Evolutionary conservation across 2,329 filamentous ascomycete species (phyloP), one percentile per base, ranked within the genome.

Genomic region (Fusarium verrucosum): DNA sequence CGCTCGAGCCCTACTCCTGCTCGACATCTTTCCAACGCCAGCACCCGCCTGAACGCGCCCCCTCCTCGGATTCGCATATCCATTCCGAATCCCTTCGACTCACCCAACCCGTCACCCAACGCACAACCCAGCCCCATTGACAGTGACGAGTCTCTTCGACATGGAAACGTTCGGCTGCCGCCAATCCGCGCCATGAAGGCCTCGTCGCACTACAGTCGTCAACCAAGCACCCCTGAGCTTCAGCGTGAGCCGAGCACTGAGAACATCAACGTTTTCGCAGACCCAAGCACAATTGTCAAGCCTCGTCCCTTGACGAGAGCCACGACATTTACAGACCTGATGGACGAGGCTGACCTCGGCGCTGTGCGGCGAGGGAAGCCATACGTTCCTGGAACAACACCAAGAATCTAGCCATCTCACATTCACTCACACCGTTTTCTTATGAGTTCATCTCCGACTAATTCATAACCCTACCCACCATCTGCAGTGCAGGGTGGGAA

Each of bases 261-360:
- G 70, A 81, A 80, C 73, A 85, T 86, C 71, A 81, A 83, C 61
- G 77, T 86, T 10, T 85, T 83, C 55, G 81, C 81, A 2, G 83
- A 85, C 64, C 79, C 80, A 19, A 73, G 75, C 44, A 81, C 78
- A 2, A 77, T 81, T 22, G 76, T 56, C 40, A 67, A 69, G 41
- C 40, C 73, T 16, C 61, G 59, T 30, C 65, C 63, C 13, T 41
- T 75, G 51, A 70, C 71, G 28, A 74, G 77, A 32, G 70, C 74
- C 63, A 84, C 85, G 1, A 84, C 81, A 0, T 85, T 86, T 62
- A 80, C 81, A n/a, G 80, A 82, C 64, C 77, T 87, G 70, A 82
- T 86, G 80, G 77, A 83, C 51, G 75, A 79, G 58, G 82, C 80
- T 3, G 77, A 79, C 19, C 72, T 83, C 20, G 77, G 79, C 16